These are phyloP conservation scores for Leptographium wingfieldii DNA, from an alignment of 2,329 filamentous ascomycete species.

Conservation along the genomic window DNA sequence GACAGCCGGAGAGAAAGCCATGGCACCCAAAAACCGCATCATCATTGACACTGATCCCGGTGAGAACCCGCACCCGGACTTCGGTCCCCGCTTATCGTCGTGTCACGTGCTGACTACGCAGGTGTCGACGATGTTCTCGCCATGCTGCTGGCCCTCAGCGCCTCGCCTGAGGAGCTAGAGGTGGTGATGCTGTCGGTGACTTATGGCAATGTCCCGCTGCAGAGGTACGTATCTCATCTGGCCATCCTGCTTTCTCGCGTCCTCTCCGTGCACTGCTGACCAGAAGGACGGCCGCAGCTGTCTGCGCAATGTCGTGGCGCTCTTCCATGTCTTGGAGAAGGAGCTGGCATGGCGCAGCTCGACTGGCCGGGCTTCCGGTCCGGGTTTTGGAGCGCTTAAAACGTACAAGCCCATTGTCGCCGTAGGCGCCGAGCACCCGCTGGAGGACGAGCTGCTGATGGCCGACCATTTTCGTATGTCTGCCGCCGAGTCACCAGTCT, in stretches of 20 bases:
- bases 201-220: conserved; percentile 83
- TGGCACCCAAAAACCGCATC: conserved; percentile 60
- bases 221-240: conserved; percentile 42
- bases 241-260: background rate
- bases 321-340: conserved; percentile 86
- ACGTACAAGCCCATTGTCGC: conserved; percentile 71
- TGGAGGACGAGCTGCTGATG: conserved; percentile 70
- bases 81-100: background rate
- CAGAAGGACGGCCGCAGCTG: conserved; percentile 39
- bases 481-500: background rate
- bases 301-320: conserved; percentile 72
- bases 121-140: conserved; percentile 89
- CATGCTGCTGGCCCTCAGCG: conserved; percentile 73
- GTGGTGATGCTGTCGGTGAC: conserved; percentile 77
- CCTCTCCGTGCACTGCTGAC: background rate
- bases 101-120: conserved; percentile 15
- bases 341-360: conserved; percentile 73
- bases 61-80: conserved; percentile 21
- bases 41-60: conserved; percentile 95
- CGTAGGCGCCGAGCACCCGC: conserved; percentile 71
- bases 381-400: conserved; percentile 62
- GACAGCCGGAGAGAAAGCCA: conserved; percentile 19
- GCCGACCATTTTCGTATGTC: conserved; percentile 76
- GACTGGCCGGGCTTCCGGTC: conserved; percentile 39
- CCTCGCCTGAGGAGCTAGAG: conserved; percentile 73